Evolutionary conservation across 176 grass and related monocot species (phyloP).

Genomic region (Carex pumila): DNA sequence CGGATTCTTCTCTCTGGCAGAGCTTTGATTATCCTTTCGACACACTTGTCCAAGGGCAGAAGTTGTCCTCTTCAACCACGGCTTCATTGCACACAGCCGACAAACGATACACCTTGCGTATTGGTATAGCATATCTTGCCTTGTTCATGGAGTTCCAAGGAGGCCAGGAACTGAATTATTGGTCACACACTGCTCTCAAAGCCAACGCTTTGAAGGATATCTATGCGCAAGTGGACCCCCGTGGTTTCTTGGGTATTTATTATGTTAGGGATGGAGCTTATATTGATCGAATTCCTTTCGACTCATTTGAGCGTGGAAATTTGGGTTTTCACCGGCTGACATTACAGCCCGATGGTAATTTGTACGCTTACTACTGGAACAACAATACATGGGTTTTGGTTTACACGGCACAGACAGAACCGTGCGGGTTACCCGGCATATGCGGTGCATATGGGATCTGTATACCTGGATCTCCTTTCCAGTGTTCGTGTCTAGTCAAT

Average conservation of each 20-base stretch:
- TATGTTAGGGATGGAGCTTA: neutral
- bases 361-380: conserved; percentile 57
- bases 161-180: conserved; percentile 31
- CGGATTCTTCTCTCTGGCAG: conserved; percentile 20
- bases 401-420: conserved; percentile 34
- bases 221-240: conserved; percentile 36
- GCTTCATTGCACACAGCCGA: conserved; percentile 39
- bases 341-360: conserved; percentile 47
- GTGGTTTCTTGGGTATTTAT: conserved; percentile 55
- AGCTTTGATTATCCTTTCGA: conserved; percentile 53
- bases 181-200: conserved; percentile 30
- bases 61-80: conserved; percentile 30
- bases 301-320: conserved; percentile 32
- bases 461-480: conserved; percentile 17
- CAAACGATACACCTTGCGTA: conserved; percentile 32
- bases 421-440: conserved; percentile 33
- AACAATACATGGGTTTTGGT: conserved; percentile 29
- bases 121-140: conserved; percentile 30
- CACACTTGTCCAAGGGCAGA: conserved; percentile 57
- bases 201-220: conserved; percentile 33
- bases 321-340: conserved; percentile 42
- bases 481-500: conserved; percentile 41
- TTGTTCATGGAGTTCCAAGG: conserved; percentile 46
- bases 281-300: conserved; percentile 45
- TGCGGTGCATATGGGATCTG: conserved; percentile 59